These are phyloP conservation scores for Suhomyces bolitotheri DNA, from an alignment of 1,139 yeast genomes.

Conservation along the genomic window DNA sequence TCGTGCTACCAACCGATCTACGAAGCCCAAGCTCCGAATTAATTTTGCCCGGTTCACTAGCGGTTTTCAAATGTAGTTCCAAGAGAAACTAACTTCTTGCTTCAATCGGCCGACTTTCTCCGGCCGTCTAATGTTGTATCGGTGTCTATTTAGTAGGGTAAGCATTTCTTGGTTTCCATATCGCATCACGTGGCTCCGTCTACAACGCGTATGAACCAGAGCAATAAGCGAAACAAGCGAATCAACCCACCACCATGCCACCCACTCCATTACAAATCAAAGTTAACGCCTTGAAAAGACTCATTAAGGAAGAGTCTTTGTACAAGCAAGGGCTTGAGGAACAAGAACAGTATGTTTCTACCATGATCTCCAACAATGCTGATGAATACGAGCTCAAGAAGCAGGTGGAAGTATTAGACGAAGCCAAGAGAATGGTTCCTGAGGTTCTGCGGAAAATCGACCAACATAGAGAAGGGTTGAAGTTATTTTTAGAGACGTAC, in stretches of 20 bases:
- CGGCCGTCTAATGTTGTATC: too few species aligned
- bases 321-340: constrained; percentile 67
- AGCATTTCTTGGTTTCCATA: too few species aligned
- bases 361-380: constrained; percentile 43
- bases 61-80: too few species aligned
- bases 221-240: too few species aligned
- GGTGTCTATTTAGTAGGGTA: too few species aligned
- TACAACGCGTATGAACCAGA: too few species aligned
- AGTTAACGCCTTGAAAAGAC: constrained; percentile 67
- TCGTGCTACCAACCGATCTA: too few species aligned
- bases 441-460: constrained; percentile 55
- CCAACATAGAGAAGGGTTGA: constrained; percentile 50
- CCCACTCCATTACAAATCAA: constrained; percentile 80
- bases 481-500: constrained; percentile 34
- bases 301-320: constrained; percentile 67
- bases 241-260: constrained; percentile 54
- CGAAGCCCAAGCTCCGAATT: too few species aligned
- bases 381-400: constrained; percentile 77
- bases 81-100: too few species aligned
- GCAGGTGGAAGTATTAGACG: constrained; percentile 61
- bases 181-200: too few species aligned
- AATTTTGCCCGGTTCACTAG: too few species aligned
- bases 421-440: constrained; percentile 68
- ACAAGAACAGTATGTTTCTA: constrained; percentile 52
- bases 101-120: too few species aligned